Evolutionary conservation across 108 stramenopile species (phyloP), one percentile per base, ranked within the genome.

Genomic region (Parietichytrium sp.): DNA sequence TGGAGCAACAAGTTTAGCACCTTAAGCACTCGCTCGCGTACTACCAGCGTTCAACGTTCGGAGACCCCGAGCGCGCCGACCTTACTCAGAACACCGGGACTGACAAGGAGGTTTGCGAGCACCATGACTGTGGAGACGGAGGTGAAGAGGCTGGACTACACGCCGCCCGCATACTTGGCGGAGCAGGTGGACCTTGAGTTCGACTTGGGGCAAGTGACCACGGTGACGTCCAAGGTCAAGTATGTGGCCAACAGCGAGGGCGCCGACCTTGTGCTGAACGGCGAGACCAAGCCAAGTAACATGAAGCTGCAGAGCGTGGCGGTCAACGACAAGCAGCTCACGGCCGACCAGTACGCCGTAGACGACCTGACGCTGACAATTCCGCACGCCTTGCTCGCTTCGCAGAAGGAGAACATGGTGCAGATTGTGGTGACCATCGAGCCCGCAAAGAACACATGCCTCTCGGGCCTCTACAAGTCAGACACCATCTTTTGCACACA

Each of bases 401-500:
- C 10, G 15, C 25, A 47, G 79, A 33, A 3, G 2, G 61, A 31
- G 10, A 48, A 31, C 16, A 47, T 31, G 55, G 52, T 83, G 48
- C 82, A 52, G n/a, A 96, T 93, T 3, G 84, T 80, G 4, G 94
- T 94, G 0, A 84, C 88, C 29, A 87, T 94, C 61, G 79, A 86
- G 2, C 98, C 98, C 0, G 94, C 93, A 81, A 90, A 93, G 18
- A 97, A 97, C 85, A 96, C 95, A 3, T 92, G 93, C 83, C 83
- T 98, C 8, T 82, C 83, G 20, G 98, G 98, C 47, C 85, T 99
- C 30, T 99, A 99, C 92, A 93, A 93, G 82, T 83, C 83, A 42
- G 90, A 91, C 18, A 51, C 51, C 29, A 93, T 93, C 93, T 96
- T 94, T 54, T 98, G 95, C 87, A 95, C 97, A 3, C 97, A 98